These are phyloP conservation scores for Suhomyces kilbournensis DNA, from an alignment of 805 yeast species.

Conservation along the genomic window DNA sequence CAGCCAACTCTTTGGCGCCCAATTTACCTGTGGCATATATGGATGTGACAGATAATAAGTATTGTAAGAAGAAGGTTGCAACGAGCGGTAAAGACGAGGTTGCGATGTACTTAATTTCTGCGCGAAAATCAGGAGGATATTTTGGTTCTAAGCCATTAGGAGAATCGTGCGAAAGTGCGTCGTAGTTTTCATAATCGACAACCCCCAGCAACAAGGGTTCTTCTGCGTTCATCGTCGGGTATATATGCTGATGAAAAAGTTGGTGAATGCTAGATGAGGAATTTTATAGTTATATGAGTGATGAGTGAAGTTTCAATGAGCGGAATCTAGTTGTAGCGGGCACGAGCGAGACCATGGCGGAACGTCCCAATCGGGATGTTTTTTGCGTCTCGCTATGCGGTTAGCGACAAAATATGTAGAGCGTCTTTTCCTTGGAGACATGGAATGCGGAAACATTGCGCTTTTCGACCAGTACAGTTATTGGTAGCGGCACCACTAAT, in stretches of 20 bases:
- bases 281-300: background rate
- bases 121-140: slow-evolving; percentile 1
- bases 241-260: background rate
- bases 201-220: slow-evolving; percentile 23
- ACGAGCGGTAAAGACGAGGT: slow-evolving; percentile 20
- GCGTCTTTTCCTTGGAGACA: background rate
- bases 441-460: background rate
- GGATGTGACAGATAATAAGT: slow-evolving; percentile 19
- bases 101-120: slow-evolving; percentile 13
- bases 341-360: background rate
- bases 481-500: slow-evolving; percentile 5
- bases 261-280: background rate
- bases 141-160: background rate
- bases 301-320: background rate
- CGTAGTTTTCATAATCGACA: slow-evolving; percentile 17
- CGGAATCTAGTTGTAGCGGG: background rate
- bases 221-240: slow-evolving; percentile 21
- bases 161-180: slow-evolving; percentile 10
- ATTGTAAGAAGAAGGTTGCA: slow-evolving; percentile 24
- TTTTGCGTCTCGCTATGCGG: background rate
- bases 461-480: background rate
- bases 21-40: slow-evolving; percentile 23
- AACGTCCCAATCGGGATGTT: background rate
- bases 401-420: background rate
- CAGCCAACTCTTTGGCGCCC: slow-evolving; percentile 26